Percentiles rank a stretch among this genome's conserved stretches.
Conservation (phyloP, 257 asterid species). For the Avicennia marina region DNA sequence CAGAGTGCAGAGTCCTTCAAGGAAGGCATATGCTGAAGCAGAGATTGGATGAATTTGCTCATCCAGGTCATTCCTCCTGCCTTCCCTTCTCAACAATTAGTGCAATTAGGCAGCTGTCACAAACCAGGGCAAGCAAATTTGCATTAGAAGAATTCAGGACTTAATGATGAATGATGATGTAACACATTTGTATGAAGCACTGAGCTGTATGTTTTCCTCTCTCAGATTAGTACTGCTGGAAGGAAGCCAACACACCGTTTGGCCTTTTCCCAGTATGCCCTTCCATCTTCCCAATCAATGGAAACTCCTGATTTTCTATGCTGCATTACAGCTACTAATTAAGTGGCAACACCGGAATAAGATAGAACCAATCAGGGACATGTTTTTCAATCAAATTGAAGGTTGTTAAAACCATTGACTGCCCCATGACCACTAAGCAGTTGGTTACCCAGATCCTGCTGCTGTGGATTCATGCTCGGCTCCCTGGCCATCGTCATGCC, state of each 20-base stretch:
- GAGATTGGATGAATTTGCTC: background rate
- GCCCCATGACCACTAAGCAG: conserved; percentile 71
- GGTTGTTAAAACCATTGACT: conserved; percentile 69
- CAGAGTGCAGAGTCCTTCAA: conserved; percentile 24
- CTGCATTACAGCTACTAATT: conserved; percentile 30
- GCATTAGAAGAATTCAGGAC: conserved; percentile 31
- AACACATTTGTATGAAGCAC: conserved; percentile 26
- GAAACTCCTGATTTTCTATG: conserved; percentile 21
- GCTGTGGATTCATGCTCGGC: conserved; percentile 61
- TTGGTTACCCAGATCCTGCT: conserved; percentile 71
- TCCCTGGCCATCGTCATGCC: conserved; percentile 69
- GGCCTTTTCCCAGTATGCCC: conserved; percentile 20
- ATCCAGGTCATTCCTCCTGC: conserved; percentile 16
- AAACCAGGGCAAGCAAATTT: conserved; percentile 34
- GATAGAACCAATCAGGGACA: conserved; percentile 39
- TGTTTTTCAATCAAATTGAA: conserved; percentile 91
- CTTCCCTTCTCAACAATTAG: conserved; percentile 31
- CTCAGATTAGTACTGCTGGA: conserved; percentile 17
- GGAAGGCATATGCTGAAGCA: background rate
- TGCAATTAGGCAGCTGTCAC: conserved; percentile 31
- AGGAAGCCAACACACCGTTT: conserved; percentile 10
- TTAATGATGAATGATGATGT: conserved; percentile 18
- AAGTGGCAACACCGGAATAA: background rate
- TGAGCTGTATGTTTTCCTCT: conserved; percentile 22
- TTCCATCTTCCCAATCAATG: conserved; percentile 20